These are phyloP conservation scores for Rubia yunnanensis DNA, from an alignment of 257 asterid genomes.

Conservation along the genomic window DNA sequence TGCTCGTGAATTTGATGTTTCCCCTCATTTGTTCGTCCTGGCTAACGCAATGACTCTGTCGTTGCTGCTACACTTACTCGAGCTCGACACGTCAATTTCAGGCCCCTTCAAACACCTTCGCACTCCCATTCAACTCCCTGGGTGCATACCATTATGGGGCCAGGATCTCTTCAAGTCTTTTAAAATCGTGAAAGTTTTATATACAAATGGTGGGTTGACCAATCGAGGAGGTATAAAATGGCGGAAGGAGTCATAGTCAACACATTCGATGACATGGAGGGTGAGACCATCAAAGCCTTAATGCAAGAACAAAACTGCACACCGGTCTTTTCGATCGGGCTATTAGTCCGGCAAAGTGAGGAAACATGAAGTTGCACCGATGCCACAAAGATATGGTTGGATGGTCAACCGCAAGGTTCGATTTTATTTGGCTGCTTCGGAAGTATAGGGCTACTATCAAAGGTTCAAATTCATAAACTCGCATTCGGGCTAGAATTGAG, in stretches of 20 bases:
- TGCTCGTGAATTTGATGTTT: slow-evolving; percentile 13
- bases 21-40: slow-evolving; percentile 17
- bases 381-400: slow-evolving; percentile 17
- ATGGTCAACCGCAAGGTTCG: slow-evolving; percentile 18
- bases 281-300: slow-evolving; percentile 5
- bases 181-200: slow-evolving; percentile 16
- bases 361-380: not conserved
- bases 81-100: slow-evolving; percentile 9
- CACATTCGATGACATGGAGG: slow-evolving; percentile 19
- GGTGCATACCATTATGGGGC: slow-evolving; percentile 15
- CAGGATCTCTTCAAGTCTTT: slow-evolving; percentile 12
- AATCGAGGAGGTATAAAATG: slow-evolving; percentile 12
- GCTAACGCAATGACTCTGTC: slow-evolving; percentile 16
- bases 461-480: slow-evolving; percentile 27
- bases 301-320: slow-evolving; percentile 3
- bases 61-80: slow-evolving; percentile 7
- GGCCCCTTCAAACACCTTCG: not conserved
- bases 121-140: slow-evolving; percentile 14
- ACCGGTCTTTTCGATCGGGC: slow-evolving; percentile 19
- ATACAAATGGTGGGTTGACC: slow-evolving; percentile 17
- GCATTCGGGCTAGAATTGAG: slow-evolving; percentile 55
- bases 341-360: not conserved
- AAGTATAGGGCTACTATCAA: slow-evolving; percentile 23
- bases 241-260: slow-evolving; percentile 23
- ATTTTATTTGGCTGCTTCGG: slow-evolving; percentile 21